Evolutionary conservation across 768 basidiomycete species (phyloP), one percentile per base, ranked within the genome.

Genomic region (Lepiota brunneoincarnata): DNA sequence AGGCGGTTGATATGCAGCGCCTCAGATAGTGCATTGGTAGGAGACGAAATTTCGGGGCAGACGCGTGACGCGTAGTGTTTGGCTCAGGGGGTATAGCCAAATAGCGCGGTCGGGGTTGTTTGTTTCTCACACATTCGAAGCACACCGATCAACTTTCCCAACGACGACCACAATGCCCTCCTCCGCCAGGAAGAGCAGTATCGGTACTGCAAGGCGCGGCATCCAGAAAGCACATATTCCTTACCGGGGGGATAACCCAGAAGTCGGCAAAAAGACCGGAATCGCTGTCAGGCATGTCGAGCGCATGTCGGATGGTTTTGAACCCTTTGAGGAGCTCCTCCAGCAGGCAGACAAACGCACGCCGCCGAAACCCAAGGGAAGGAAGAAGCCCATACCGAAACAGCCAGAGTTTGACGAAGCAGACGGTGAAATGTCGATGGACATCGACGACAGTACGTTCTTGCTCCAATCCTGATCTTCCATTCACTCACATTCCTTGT

Each of bases 231-330:
- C 80, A 4, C 87, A 91, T 60, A 78, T 89, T 12, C 90, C 90
- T 1, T 92, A 87, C 63, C 81, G 86, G 45, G 89, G 87, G 2
- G 87, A 90, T 59, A 86, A 91, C 60, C 80, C 83, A 10, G 80
- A 80, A 46, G 87, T 85, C 51, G 90, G 90, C 15, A 91, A 89
- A 78, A 88, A 83, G 65, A 92, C 90, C 0, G 90, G 90, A 4
- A 77, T 90, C 50, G 75, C 81, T 0, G 83, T 91, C 12, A 78
- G 71, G 36, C 79, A 81, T 62, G 81, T 91, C 52, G 82, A 86
- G 57, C 83, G 82, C 59, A 82, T 81, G 64, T 87, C 87, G 21
- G 90, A 91, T 67, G 90, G 88, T 24, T 91, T 91, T 64, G 89
- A 92, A 66, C 86, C 83, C 0, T 91, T 91, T 66, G 87, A 87